Conservation (phyloP, 306 rosid genomes). For the Trifolium repens region DNA sequence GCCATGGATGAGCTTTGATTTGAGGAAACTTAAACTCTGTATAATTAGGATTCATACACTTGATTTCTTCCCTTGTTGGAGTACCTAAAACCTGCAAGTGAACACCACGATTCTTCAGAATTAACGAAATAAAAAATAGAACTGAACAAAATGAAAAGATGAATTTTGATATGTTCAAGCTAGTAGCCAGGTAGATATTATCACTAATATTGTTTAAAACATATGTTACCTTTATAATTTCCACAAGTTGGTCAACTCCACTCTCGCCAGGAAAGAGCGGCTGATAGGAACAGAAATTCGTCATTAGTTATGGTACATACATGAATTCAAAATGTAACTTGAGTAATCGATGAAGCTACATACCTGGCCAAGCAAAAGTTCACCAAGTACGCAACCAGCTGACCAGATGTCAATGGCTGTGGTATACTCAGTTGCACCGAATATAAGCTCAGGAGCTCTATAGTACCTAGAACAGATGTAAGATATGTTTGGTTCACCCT, state of each 20-base stretch:
- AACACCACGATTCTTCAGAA: slow-evolving; percentile 28
- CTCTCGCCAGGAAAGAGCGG: slow-evolving; percentile 93
- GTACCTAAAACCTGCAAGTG: slow-evolving; percentile 88
- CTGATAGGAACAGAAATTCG: slow-evolving; percentile 51
- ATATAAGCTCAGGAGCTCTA: slow-evolving; percentile 95
- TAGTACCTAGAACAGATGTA: slow-evolving; percentile 96
- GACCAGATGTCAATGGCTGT: slow-evolving; percentile 97
- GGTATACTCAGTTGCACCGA: slow-evolving; percentile 94
- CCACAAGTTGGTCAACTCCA: slow-evolving; percentile 95
- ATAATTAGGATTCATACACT: slow-evolving; percentile 96
- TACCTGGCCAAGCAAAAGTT: slow-evolving; percentile 92
- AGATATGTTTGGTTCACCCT: slow-evolving; percentile 91
- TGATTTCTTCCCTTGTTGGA: slow-evolving; percentile 97
- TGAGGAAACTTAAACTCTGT: slow-evolving; percentile 93
- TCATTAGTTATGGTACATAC: slow-evolving; percentile 39
- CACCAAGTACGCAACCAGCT: slow-evolving; percentile 96
- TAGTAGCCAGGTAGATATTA: neutral
- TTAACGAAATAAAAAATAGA: neutral
- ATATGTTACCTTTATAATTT: slow-evolving; percentile 76
- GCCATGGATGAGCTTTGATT: slow-evolving; percentile 98
- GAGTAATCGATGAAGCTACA: slow-evolving; percentile 24
- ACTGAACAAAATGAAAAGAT: neutral
- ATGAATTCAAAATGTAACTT: slow-evolving; percentile 24
- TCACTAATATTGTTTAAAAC: slow-evolving; percentile 9
- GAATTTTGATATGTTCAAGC: neutral